phyloP scores from a whole-genome alignment of 768 basidiomycete species.

The Macrolepiota fuliginosa region DNA sequence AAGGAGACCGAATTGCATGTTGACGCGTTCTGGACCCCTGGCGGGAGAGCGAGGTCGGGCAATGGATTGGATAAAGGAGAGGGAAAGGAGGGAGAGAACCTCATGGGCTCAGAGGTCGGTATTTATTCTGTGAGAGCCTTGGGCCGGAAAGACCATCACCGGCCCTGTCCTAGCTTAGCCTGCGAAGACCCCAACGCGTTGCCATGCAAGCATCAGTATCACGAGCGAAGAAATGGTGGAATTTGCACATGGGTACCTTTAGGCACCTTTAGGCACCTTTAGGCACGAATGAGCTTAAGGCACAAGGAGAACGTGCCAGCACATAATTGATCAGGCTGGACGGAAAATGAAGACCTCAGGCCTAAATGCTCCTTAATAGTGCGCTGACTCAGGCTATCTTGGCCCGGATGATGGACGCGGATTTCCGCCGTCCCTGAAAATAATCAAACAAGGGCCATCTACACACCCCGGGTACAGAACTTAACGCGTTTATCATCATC shows the following conservation, averaged over 20 bases:
- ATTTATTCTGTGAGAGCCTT: neutral
- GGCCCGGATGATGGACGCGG: too few species aligned
- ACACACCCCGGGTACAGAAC: neutral
- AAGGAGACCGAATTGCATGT: constrained; percentile 14
- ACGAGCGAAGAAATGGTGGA: too few species aligned
- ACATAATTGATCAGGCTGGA: neutral
- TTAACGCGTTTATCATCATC: neutral
- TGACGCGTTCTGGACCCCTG: neutral
- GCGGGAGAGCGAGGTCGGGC: neutral
- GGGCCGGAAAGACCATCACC: neutral
- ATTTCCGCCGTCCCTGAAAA: too few species aligned
- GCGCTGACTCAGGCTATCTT: too few species aligned
- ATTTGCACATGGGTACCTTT: neutral
- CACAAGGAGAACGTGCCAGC: neutral
- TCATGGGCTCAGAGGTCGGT: neutral
- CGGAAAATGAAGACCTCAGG: too few species aligned
- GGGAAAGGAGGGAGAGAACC: neutral
- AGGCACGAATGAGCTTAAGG: neutral
- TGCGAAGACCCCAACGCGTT: neutral
- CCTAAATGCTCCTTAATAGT: too few species aligned
- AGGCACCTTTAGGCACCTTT: neutral
- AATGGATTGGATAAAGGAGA: neutral
- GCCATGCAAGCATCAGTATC: neutral
- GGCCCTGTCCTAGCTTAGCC: neutral
- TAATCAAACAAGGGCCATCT: neutral